Evolutionary conservation across 768 basidiomycete species (phyloP), one percentile per base, ranked within the genome.

Genomic region (Pisolithus albus): DNA sequence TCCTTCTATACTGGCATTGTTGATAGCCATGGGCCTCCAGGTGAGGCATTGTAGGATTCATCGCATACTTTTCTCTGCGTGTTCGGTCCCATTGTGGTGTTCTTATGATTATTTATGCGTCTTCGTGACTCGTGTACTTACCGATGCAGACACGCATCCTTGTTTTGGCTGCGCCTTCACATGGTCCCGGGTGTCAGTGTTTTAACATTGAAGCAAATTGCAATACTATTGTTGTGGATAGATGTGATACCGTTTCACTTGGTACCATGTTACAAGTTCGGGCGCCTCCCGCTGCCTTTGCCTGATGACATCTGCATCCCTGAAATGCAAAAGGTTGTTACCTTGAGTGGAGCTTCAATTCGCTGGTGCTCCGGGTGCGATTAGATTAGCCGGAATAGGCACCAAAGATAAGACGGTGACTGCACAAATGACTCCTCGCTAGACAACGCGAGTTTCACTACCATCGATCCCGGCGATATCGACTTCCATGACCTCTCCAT

Each of bases 1-100:
- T 69, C 66, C 9, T 67, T 67, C 32, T 67, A 67, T 11, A 21
- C 57, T 1, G 63, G 65, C 46, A 58, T 59, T 18, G 43, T 23
- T 4, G 56, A 64, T 36, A 36, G 46, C 26, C 30, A 52, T 5
- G 1, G 51, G 0, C 7, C 53, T 23, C 13, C 52, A 24, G 64
- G 64, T 15, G 55, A 38, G 24, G 60, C 64, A 37, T 4, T 57
- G 4, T 65, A 30, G 59, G 38, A 39, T 52, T 47, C 28, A 15
- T 4, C 40, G 40, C 46, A 36, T 13, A 34, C 13, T 13, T 11
- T 34, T 34, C 34, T 34, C 2, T 11, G 34, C 34, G 5, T 15
- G 13, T 34, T 34, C 21, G 7, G 32, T 28, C 21, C 28, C 15
- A 30, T 28, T 13, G 34, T 34, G 28, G 24, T 45, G 23, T 30